Conservation (phyloP, 2,329 filamentous ascomycete species). For the Phialemoniopsis sp. region DNA sequence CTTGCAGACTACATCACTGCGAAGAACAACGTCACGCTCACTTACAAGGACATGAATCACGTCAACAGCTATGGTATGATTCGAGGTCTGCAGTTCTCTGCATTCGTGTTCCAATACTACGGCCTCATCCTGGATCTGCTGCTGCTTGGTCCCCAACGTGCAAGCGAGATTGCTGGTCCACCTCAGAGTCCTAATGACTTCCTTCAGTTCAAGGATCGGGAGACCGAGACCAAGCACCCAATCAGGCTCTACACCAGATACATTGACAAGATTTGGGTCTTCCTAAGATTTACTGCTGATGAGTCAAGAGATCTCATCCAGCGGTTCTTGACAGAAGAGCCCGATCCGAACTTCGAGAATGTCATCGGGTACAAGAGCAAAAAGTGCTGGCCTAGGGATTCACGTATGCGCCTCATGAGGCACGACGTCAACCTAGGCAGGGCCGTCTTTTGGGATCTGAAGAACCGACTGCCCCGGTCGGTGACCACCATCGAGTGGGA, state of each 20-base stretch:
- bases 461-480: conserved; percentile 90
- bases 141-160: conserved; percentile 86
- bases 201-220: conserved; percentile 89
- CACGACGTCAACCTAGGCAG: conserved; percentile 97
- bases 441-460: conserved; percentile 98
- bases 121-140: conserved; percentile 91
- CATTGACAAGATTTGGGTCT: conserved; percentile 98
- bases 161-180: conserved; percentile 95
- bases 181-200: conserved; percentile 96
- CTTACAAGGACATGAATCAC: conserved; percentile 99
- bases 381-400: conserved; percentile 98
- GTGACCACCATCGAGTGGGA: conserved; percentile 99
- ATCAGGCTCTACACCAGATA: conserved; percentile 98
- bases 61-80: conserved; percentile 99
- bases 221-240: conserved; percentile 88
- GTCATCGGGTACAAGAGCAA: conserved; percentile 99
- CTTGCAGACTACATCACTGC: conserved; percentile 98
- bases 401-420: conserved; percentile 95
- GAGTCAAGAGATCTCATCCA: conserved; percentile 96
- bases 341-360: conserved; percentile 98
- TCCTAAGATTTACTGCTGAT: conserved; percentile 88
- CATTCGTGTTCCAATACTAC: conserved; percentile 98
- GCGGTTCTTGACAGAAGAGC: conserved; percentile 95
- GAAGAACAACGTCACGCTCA: conserved; percentile 98
- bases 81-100: conserved; percentile 94